Conservation (phyloP, 495 filamentous ascomycete species). For the Talaromyces wortmannii region DNA sequence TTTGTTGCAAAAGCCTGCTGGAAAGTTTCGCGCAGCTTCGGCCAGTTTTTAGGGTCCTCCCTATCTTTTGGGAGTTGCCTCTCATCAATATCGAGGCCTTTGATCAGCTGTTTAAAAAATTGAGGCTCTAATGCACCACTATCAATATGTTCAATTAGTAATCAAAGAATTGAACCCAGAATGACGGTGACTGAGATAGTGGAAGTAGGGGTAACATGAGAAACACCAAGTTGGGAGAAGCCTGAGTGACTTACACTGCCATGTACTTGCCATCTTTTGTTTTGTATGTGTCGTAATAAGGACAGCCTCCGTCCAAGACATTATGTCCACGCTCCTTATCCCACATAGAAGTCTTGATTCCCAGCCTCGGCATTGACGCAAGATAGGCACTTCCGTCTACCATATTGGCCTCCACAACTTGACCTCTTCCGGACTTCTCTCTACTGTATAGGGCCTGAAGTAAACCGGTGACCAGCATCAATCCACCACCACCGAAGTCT, state of each 20-base stretch:
- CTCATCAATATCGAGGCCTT: constrained; percentile 43
- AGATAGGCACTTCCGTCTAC: constrained; percentile 68
- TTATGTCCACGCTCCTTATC: constrained; percentile 54
- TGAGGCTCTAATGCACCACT: background rate
- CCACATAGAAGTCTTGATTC: constrained; percentile 45
- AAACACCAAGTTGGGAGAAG: background rate
- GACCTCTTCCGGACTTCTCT: constrained; percentile 46
- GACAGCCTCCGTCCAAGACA: constrained; percentile 63
- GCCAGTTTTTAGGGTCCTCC: constrained; percentile 50
- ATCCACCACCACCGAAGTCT: constrained; percentile 76
- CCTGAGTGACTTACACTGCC: constrained; percentile 40
- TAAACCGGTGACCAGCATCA: constrained; percentile 20
- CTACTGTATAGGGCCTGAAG: constrained; percentile 10
- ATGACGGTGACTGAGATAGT: background rate
- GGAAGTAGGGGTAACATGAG: background rate
- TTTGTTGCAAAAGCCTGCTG: constrained; percentile 51
- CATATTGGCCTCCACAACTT: constrained; percentile 82
- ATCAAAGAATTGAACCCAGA: background rate
- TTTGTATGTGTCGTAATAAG: constrained; percentile 69
- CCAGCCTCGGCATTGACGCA: constrained; percentile 55
- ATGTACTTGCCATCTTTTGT: constrained; percentile 60
- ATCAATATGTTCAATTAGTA: background rate
- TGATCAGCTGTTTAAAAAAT: constrained; percentile 31
- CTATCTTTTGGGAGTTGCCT: constrained; percentile 14
- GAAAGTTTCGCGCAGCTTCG: constrained; percentile 46